phyloP scores from a whole-genome alignment of 331 rosid species.

The Prunus yedoensis region DNA sequence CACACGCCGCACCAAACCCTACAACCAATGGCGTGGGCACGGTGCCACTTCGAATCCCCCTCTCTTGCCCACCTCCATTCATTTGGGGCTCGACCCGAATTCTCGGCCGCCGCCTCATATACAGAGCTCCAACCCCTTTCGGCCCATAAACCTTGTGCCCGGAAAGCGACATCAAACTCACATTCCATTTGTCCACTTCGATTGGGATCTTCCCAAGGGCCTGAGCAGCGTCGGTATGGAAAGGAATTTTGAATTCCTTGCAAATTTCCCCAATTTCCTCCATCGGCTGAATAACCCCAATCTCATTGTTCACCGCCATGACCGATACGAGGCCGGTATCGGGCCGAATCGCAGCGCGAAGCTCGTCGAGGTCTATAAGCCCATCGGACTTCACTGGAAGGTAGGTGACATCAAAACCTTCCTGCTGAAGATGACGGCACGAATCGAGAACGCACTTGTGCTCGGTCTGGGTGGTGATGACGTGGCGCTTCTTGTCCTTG shows the following conservation, averaged over 20 bases:
- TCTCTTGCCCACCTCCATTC: constrained; percentile 97
- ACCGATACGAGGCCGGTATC: constrained; percentile 87
- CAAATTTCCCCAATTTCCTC: constrained; percentile 85
- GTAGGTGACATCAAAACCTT: constrained; percentile 77
- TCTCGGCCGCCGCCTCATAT: constrained; percentile 80
- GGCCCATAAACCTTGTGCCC: constrained; percentile 92
- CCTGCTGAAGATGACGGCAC: constrained; percentile 87
- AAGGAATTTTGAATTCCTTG: constrained; percentile 70
- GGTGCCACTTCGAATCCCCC: constrained; percentile 90
- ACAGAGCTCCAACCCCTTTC: constrained; percentile 87
- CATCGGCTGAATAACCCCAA: constrained; percentile 85
- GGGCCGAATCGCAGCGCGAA: constrained; percentile 62
- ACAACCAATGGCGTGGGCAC: constrained; percentile 86
- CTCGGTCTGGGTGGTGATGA: constrained; percentile 88
- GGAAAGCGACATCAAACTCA: constrained; percentile 86
- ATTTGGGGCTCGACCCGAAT: constrained; percentile 93
- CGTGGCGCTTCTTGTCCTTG: constrained; percentile 75
- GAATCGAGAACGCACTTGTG: constrained; percentile 94
- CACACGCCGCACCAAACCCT: constrained; percentile 91
- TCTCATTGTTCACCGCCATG: constrained; percentile 91
- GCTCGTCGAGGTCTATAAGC: constrained; percentile 64
- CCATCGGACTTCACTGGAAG: constrained; percentile 75
- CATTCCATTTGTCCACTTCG: constrained; percentile 85
- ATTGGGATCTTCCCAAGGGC: constrained; percentile 88
- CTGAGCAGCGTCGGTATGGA: constrained; percentile 95